Evolutionary conservation across 2,329 filamentous ascomycete species (phyloP).

Genomic region (Chrysoporthe cubensis): DNA sequence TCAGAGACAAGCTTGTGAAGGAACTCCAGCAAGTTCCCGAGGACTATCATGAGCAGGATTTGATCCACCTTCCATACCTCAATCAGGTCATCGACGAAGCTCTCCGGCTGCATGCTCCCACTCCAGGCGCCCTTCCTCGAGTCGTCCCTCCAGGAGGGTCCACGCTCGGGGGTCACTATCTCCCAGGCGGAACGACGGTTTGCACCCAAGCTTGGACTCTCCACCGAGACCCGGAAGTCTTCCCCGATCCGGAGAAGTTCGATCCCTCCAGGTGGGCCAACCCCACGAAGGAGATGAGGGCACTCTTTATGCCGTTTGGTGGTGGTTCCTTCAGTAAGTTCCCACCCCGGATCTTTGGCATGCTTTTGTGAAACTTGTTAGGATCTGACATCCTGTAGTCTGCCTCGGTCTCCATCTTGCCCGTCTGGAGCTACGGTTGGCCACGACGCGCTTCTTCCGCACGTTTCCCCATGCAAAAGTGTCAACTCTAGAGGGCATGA

Average conservation of each 20-base stretch:
- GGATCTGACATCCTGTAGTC: conserved; percentile 46
- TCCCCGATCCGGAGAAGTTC: conserved; percentile 43
- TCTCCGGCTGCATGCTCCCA: conserved; percentile 48
- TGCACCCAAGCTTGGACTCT: conserved; percentile 51
- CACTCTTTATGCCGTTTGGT: conserved; percentile 37
- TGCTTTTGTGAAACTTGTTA: conserved; percentile 39
- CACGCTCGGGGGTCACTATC: conserved; percentile 41
- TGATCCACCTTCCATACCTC: conserved; percentile 45
- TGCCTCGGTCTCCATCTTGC: conserved; percentile 61
- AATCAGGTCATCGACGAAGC: conserved; percentile 50
- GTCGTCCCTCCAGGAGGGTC: conserved; percentile 45
- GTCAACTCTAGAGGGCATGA: conserved; percentile 36
- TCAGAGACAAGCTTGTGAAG: conserved; percentile 39
- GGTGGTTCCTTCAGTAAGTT: conserved; percentile 36
- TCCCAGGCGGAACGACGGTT: conserved; percentile 46
- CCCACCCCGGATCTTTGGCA: neutral
- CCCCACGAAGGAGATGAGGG: conserved; percentile 37
- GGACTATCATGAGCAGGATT: conserved; percentile 37
- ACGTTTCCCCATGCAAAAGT: conserved; percentile 36
- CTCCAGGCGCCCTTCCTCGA: conserved; percentile 45
- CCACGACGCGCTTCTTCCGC: conserved; percentile 52
- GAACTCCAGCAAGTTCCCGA: conserved; percentile 42
- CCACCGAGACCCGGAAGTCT: conserved; percentile 48
- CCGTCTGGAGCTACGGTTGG: conserved; percentile 55
- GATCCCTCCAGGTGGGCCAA: conserved; percentile 44